phyloP scores from a whole-genome alignment of 1,284 basidiomycete genomes.

The Omphalotus olearius region DNA sequence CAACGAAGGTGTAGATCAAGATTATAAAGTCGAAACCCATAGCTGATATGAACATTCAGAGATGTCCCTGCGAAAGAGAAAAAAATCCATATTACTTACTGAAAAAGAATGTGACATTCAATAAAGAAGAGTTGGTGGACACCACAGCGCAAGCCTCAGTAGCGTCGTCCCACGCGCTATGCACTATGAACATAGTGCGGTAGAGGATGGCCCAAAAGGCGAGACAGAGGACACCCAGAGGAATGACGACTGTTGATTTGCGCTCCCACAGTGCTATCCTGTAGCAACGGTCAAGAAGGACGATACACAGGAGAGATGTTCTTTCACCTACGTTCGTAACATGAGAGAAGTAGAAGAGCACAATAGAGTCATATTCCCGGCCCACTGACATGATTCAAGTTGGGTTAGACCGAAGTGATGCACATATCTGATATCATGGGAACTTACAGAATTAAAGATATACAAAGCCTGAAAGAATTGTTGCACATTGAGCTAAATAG shows the following conservation, averaged over 20 bases:
- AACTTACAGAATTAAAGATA: slow-evolving; percentile 60
- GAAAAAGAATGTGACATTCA: slow-evolving; percentile 64
- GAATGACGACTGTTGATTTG: slow-evolving; percentile 40
- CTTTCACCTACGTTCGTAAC: slow-evolving; percentile 36
- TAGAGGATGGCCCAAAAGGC: slow-evolving; percentile 65
- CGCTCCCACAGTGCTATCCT: slow-evolving; percentile 72
- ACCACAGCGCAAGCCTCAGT: slow-evolving; percentile 43
- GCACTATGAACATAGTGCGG: slow-evolving; percentile 64
- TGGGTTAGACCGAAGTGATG: background rate
- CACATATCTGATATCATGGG: background rate
- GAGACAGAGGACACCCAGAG: slow-evolving; percentile 49
- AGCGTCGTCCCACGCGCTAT: slow-evolving; percentile 44
- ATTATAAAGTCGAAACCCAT: slow-evolving; percentile 66
- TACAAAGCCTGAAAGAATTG: slow-evolving; percentile 45
- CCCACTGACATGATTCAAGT: slow-evolving; percentile 42
- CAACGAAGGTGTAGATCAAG: slow-evolving; percentile 47
- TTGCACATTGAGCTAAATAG: slow-evolving; percentile 9
- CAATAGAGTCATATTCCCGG: slow-evolving; percentile 61
- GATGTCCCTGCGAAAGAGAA: slow-evolving; percentile 4
- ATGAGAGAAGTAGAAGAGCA: slow-evolving; percentile 65
- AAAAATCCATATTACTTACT: slow-evolving; percentile 40
- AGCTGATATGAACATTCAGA: slow-evolving; percentile 31
- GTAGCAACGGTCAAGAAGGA: slow-evolving; percentile 5
- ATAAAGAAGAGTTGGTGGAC: slow-evolving; percentile 47
- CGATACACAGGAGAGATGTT: background rate